These are phyloP conservation scores for Styphnolobium japonicum DNA, from an alignment of 306 rosid genomes.

Conservation along the genomic window DNA sequence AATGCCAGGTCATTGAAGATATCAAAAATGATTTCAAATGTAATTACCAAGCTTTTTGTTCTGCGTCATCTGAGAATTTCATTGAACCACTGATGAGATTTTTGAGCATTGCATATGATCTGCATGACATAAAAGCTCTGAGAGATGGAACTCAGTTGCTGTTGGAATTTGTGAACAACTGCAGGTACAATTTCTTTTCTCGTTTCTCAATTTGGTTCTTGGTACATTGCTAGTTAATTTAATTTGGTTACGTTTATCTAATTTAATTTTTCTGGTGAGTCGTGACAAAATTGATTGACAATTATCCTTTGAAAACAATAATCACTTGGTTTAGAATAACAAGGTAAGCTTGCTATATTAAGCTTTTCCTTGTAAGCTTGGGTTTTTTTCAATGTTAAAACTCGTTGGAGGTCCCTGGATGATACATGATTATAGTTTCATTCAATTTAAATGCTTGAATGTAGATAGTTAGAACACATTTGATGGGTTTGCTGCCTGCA, in stretches of 20 bases:
- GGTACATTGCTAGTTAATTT: not conserved
- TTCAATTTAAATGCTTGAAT: slow-evolving; percentile 7
- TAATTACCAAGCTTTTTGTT: slow-evolving; percentile 36
- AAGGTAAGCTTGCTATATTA: not conserved
- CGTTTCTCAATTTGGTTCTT: not conserved
- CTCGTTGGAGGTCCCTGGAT: not conserved
- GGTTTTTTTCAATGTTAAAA: not conserved
- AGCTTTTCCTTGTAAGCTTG: not conserved
- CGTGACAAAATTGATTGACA: not conserved
- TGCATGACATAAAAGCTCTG: slow-evolving; percentile 54
- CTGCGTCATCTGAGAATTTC: slow-evolving; percentile 46
- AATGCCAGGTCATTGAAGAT: slow-evolving; percentile 58
- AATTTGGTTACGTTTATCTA: not conserved
- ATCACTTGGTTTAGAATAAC: not conserved
- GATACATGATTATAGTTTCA: not conserved
- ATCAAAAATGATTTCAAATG: slow-evolving; percentile 36
- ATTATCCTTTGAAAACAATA: not conserved
- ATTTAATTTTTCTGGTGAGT: not conserved
- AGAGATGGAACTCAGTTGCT: slow-evolving; percentile 62
- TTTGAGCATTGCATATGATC: slow-evolving; percentile 56
- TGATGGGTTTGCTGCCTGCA: not conserved
- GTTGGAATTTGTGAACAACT: slow-evolving; percentile 49
- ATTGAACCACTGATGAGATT: slow-evolving; percentile 58
- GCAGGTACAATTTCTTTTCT: slow-evolving; percentile 50
- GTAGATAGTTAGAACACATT: not conserved